Conservation (phyloP, 108 stramenopile genomes). For the Pelagomonas calceolata region DNA sequence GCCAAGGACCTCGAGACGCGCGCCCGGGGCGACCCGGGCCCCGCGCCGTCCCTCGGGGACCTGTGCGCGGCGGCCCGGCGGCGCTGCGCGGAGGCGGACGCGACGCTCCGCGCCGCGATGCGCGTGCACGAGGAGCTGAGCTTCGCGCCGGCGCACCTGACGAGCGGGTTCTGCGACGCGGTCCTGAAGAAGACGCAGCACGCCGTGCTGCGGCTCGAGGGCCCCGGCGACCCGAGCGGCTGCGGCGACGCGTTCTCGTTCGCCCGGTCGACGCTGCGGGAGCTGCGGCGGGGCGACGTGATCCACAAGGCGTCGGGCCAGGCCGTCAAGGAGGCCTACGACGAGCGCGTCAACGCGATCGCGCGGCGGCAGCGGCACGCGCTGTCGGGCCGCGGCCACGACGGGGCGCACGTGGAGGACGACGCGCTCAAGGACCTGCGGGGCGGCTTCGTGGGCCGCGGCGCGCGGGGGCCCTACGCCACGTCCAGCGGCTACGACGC, state of each 20-base stretch:
- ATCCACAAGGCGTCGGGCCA: not conserved
- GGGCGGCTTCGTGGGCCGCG: not conserved
- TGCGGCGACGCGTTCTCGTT: not conserved
- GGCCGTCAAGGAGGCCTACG: not conserved
- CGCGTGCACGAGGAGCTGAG: not conserved
- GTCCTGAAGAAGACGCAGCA: not conserved
- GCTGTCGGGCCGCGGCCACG: too few species aligned
- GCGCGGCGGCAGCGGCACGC: not conserved
- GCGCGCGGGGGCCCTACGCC: too few species aligned
- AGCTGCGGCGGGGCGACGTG: not conserved
- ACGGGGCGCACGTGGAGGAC: not conserved
- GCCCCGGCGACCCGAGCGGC: not conserved
- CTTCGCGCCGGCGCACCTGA: not conserved
- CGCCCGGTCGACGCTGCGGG: not conserved
- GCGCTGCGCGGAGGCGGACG: not conserved
- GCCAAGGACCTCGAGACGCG: not conserved
- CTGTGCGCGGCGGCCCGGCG: not conserved
- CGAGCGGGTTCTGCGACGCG: not conserved
- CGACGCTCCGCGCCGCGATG: not conserved
- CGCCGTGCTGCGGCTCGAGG: not conserved
- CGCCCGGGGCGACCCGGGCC: too few species aligned
- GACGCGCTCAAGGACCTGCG: not conserved
- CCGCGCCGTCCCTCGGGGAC: not conserved
- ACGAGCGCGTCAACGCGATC: not conserved
- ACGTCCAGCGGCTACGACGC: too few species aligned